phyloP scores from a whole-genome alignment of 441 rosid genomes.

The Syzygium malaccense region DNA sequence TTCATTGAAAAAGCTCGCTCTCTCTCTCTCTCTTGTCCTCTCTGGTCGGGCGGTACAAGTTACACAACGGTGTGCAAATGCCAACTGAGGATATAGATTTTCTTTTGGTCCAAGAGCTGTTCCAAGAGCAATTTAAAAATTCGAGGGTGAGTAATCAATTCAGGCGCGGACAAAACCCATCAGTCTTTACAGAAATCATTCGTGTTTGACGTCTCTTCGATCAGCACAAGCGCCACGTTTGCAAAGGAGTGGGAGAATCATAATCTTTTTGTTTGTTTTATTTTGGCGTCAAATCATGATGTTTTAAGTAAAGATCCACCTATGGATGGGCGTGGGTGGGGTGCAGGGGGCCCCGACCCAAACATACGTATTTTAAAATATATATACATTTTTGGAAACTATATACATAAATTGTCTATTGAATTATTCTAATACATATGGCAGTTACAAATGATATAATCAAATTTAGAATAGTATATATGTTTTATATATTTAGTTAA shows the following conservation, averaged over 20 bases:
- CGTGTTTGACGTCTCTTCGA: background rate
- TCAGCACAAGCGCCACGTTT: background rate
- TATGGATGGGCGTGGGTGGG: background rate
- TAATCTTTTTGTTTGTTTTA: background rate
- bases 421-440: too few relatives aligned
- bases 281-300: background rate
- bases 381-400: too few relatives aligned
- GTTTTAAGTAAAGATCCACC: background rate
- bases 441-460: too few relatives aligned
- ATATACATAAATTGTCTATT: too few relatives aligned
- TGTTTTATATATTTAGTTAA: too few relatives aligned
- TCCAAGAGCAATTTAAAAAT: background rate
- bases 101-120: background rate
- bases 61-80: too few relatives aligned
- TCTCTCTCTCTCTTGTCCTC: background rate
- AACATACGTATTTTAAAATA: background rate
- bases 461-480: background rate
- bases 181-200: rapidly evolving
- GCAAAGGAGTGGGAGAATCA: background rate
- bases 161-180: background rate
- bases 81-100: too few relatives aligned
- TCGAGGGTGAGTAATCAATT: background rate
- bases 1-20: background rate
- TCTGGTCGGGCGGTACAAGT: background rate
- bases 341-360: background rate